Evolutionary conservation across 2,329 filamentous ascomycete genomes (phyloP).

Genomic region (Epichloe sibirici): DNA sequence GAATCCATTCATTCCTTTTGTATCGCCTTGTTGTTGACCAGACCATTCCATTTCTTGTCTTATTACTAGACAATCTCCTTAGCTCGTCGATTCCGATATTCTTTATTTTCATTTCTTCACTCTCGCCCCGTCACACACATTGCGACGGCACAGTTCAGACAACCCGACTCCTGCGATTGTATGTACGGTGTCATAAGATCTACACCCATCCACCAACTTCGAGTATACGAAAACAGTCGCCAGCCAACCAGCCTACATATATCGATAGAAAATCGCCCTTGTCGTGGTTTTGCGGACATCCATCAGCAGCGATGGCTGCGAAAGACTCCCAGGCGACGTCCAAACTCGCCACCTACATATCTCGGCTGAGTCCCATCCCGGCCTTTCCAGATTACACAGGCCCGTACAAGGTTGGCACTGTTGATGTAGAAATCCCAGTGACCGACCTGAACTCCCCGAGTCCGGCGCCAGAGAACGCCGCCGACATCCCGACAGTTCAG

Average conservation of each 20-base stretch:
- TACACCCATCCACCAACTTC: background rate
- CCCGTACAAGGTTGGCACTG: constrained; percentile 64
- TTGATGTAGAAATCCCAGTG: constrained; percentile 70
- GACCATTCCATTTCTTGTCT: background rate
- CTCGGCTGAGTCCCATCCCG: constrained; percentile 54
- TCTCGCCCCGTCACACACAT: background rate
- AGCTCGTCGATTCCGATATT: background rate
- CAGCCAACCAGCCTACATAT: background rate
- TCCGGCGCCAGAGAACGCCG: constrained; percentile 38
- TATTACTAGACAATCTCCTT: too few species aligned
- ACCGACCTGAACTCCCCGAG: constrained; percentile 43
- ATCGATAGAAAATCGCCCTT: background rate
- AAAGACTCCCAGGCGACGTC: constrained; percentile 14
- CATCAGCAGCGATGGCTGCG: constrained; percentile 8
- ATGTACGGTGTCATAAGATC: background rate
- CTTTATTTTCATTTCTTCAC: background rate
- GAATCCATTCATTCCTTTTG: background rate
- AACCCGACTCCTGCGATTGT: background rate
- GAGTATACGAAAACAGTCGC: too few species aligned
- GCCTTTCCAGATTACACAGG: constrained; percentile 65
- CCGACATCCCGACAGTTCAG: constrained; percentile 57
- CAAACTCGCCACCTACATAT: constrained; percentile 35
- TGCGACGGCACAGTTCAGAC: background rate
- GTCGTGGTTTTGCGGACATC: background rate
- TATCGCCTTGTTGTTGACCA: too few species aligned